These are phyloP conservation scores for Termitomyces sp. DNA, from an alignment of 768 basidiomycete species.

Conservation along the genomic window DNA sequence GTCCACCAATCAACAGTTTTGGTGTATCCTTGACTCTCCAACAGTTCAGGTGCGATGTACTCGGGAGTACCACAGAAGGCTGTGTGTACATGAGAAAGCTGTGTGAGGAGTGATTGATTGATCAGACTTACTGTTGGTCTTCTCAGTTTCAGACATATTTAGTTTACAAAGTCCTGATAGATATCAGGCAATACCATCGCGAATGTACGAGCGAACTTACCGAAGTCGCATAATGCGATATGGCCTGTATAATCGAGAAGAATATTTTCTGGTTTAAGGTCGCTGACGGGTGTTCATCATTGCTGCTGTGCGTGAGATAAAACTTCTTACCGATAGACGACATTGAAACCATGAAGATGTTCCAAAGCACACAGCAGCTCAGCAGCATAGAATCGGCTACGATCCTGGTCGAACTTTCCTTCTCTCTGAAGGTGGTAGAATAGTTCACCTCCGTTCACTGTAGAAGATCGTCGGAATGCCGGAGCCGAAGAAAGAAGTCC, in stretches of 20 bases:
- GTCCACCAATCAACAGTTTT: slow-evolving; percentile 99
- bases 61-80: slow-evolving; percentile 99
- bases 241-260: slow-evolving; percentile 96
- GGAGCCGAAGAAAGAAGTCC: slow-evolving; percentile 1
- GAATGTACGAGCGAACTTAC: slow-evolving; percentile 29
- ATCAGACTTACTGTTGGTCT: slow-evolving; percentile 82
- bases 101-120: background rate
- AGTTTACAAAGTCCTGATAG: slow-evolving; percentile 78
- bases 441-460: slow-evolving; percentile 95
- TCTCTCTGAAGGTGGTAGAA: slow-evolving; percentile 98
- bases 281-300: slow-evolving; percentile 40
- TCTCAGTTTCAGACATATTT: slow-evolving; percentile 97
- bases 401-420: slow-evolving; percentile 91
- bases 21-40: slow-evolving; percentile 95
- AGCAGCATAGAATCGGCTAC: slow-evolving; percentile 97
- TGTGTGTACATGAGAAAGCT: slow-evolving; percentile 25
- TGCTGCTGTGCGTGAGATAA: background rate
- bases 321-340: slow-evolving; percentile 82
- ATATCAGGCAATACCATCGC: slow-evolving; percentile 3
- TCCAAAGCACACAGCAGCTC: slow-evolving; percentile 94
- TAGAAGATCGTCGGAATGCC: slow-evolving; percentile 4
- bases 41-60: slow-evolving; percentile 95
- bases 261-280: slow-evolving; percentile 98
- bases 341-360: slow-evolving; percentile 96
- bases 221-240: slow-evolving; percentile 97